Conservation (phyloP, 2,329 filamentous ascomycete species). For the Penicillium oxalicum region DNA sequence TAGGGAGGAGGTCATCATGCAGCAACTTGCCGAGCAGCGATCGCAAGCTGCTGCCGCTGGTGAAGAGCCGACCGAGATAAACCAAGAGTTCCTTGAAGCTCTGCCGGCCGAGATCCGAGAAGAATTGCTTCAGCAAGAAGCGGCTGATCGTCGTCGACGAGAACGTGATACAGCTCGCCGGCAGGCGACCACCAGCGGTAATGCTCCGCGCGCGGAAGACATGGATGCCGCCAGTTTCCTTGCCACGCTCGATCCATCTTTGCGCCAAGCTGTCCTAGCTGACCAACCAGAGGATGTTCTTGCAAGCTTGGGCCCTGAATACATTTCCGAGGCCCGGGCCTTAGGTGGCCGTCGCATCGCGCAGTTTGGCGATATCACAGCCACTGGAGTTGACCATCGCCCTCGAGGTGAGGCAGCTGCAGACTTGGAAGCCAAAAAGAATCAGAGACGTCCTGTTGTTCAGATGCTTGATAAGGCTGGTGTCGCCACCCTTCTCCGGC, state of each 20-base stretch:
- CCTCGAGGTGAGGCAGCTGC: slow-evolving; percentile 33
- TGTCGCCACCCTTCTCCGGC: slow-evolving; percentile 88
- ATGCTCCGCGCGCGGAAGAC: slow-evolving; percentile 59
- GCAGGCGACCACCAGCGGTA: slow-evolving; percentile 46
- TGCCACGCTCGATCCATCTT: slow-evolving; percentile 75
- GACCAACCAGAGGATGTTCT: slow-evolving; percentile 88
- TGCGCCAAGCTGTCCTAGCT: slow-evolving; percentile 80
- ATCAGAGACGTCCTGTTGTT: slow-evolving; percentile 72
- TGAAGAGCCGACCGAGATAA: slow-evolving; percentile 63
- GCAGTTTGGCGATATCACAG: slow-evolving; percentile 44
- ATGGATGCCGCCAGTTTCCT: slow-evolving; percentile 93
- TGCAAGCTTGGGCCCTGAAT: slow-evolving; percentile 73
- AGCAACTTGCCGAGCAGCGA: slow-evolving; percentile 76
- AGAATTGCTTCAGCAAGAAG: slow-evolving; percentile 87
- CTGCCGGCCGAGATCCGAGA: slow-evolving; percentile 82
- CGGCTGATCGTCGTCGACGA: slow-evolving; percentile 77
- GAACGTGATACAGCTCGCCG: slow-evolving; percentile 77
- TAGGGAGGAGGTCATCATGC: slow-evolving; percentile 89
- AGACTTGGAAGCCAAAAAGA: slow-evolving; percentile 53
- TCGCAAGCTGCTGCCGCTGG: slow-evolving; percentile 65
- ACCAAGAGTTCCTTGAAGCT: slow-evolving; percentile 88
- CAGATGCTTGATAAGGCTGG: slow-evolving; percentile 97
- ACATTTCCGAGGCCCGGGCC: slow-evolving; percentile 78
- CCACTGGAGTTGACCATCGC: slow-evolving; percentile 31
- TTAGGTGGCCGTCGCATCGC: slow-evolving; percentile 54